Conservation (phyloP, 2,329 filamentous ascomycete species). For the Fusarium sp. region DNA sequence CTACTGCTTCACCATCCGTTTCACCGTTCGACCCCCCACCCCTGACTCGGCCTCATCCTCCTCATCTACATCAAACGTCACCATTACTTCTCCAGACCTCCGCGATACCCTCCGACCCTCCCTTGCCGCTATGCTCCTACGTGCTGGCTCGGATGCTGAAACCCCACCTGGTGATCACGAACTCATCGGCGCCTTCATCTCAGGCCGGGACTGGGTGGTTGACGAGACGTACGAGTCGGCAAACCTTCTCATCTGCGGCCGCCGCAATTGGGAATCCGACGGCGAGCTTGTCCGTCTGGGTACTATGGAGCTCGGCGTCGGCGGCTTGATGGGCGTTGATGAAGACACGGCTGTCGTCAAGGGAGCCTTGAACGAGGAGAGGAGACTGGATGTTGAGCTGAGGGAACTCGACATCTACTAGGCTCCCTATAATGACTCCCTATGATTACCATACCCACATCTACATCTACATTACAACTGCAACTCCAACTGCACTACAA, state of each 20-base stretch:
- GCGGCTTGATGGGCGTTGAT: constrained; percentile 41
- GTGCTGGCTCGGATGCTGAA: constrained; percentile 33
- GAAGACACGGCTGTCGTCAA: constrained; percentile 44
- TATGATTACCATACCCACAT: background rate
- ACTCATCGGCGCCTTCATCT: constrained; percentile 45
- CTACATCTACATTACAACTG: background rate
- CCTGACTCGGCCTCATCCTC: constrained; percentile 21
- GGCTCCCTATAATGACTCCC: background rate
- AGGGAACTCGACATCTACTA: constrained; percentile 52
- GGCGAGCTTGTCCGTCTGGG: constrained; percentile 48
- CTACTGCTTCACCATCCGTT: constrained; percentile 48
- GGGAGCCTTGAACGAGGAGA: constrained; percentile 43
- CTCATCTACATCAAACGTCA: constrained; percentile 17
- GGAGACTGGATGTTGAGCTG: constrained; percentile 44
- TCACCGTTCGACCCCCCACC: constrained; percentile 36
- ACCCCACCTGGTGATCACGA: constrained; percentile 40
- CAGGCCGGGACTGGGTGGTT: constrained; percentile 47
- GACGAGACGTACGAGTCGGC: constrained; percentile 43
- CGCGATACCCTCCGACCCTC: constrained; percentile 33
- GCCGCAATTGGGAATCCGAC: constrained; percentile 42
- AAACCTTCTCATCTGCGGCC: constrained; percentile 47
- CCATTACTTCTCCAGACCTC: constrained; percentile 39
- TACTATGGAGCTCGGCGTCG: constrained; percentile 43
- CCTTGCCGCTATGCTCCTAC: constrained; percentile 38
- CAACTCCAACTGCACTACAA: background rate